These are phyloP conservation scores for Trichosporon sp. DNA, from an alignment of 1,284 basidiomycete species.

Conservation along the genomic window DNA sequence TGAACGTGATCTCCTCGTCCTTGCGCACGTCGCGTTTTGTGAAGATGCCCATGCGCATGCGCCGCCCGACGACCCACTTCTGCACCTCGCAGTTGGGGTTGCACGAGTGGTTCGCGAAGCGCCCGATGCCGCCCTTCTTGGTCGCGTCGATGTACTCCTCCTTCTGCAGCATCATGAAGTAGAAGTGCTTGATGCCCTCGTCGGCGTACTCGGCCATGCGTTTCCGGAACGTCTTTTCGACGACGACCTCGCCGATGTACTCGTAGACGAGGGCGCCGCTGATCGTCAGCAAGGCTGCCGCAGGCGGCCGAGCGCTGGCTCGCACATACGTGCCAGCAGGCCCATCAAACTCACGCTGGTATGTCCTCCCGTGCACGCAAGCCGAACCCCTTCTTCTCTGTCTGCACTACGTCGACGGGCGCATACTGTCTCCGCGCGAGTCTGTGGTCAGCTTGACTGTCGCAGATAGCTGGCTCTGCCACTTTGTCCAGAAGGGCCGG, in stretches of 20 bases:
- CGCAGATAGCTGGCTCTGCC: too few relatives aligned
- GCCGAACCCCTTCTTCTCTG: constrained; percentile 94
- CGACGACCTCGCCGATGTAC: constrained; percentile 95
- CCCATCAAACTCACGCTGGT: constrained; percentile 67
- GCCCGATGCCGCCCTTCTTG: constrained; percentile 89
- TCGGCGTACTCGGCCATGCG: constrained; percentile 90
- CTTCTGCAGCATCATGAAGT: constrained; percentile 99
- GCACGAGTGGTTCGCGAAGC: constrained; percentile 98
- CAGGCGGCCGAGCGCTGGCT: not conserved
- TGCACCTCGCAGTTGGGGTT: constrained; percentile 98
- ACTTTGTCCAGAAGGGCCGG: too few relatives aligned
- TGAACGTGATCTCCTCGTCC: constrained; percentile 95
- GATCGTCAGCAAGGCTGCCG: constrained; percentile 9
- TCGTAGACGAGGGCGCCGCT: constrained; percentile 95
- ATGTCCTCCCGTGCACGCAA: constrained; percentile 71
- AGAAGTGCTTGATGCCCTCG: constrained; percentile 94
- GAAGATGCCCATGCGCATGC: constrained; percentile 98
- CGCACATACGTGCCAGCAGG: too few relatives aligned
- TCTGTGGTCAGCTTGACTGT: constrained; percentile 54
- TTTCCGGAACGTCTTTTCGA: constrained; percentile 78
- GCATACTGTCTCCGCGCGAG: constrained; percentile 85
- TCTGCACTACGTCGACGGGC: constrained; percentile 81
- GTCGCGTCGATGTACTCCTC: constrained; percentile 99
- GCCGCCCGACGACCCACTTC: constrained; percentile 91
- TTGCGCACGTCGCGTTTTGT: constrained; percentile 74